Evolutionary conservation across 2,329 filamentous ascomycete species (phyloP), one percentile per base, ranked within the genome.

Genomic region (Fusarium cyanostomum): DNA sequence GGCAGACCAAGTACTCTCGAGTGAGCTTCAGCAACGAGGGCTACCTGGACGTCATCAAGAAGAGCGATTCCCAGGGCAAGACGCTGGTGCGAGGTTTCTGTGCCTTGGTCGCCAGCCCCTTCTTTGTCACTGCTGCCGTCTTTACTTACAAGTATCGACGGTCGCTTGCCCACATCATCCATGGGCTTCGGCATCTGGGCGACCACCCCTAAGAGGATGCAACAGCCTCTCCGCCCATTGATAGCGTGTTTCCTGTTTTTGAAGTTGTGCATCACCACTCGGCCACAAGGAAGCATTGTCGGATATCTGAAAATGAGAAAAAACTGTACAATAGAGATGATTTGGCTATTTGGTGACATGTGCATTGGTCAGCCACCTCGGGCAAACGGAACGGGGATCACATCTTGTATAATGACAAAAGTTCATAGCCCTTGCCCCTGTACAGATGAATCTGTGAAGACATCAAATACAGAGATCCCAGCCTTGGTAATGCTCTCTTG

Each of bases 21-120:
- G 89, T 99, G 8, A 97, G 93, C 67, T 99, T 99, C 74, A 92
- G 92, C 57, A 97, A 97, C 71, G 90, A 96, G 78, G 82, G 91
- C 16, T 99, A 99, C 76, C 92, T 91, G 1, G 89, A 96, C 59
- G 91, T 98, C 4, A 84, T 92, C 30, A 81, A 79, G 34, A 86
- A 84, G 65, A 92, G 90, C 54, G 84, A 89, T 52, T 78, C 84
- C 52, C 93, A 97, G 75, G 88, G 89, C 3, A 80, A 79, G 61
- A 75, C 90, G 6, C 77, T 93, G 28, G 76, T 85, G 41, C 73
- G 77, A 10, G 75, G 76, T 5, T 76, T 85, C 37, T 64, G 80
- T 9, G 74, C 69, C 2, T 50, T 82, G 12, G 31, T 75, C 10
- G 62, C 71, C 11, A 77, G 74, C 33, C 74, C 76, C 5, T 52